These are phyloP conservation scores for Backusella mclennaniae DNA, from an alignment of 192 early-diverging fungal genomes.

Conservation along the genomic window DNA sequence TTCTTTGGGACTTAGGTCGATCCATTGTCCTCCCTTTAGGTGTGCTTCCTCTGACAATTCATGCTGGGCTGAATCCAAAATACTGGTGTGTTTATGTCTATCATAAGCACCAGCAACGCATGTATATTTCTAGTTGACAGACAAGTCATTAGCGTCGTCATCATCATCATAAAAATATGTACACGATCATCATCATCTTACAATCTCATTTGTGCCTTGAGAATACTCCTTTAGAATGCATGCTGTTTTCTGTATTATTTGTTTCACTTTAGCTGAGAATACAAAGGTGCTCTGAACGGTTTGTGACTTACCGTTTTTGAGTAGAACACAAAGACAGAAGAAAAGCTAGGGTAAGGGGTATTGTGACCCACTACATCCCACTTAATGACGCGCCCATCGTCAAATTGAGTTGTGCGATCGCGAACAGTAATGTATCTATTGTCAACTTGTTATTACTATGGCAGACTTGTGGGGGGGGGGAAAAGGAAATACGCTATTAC, in stretches of 20 bases:
- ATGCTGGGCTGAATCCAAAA: slow-evolving; percentile 46
- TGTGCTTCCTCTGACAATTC: slow-evolving; percentile 61
- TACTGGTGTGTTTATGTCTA: slow-evolving; percentile 46
- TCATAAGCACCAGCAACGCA: slow-evolving; percentile 58
- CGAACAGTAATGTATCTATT: slow-evolving; percentile 40
- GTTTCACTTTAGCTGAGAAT: neutral
- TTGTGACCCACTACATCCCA: slow-evolving; percentile 57
- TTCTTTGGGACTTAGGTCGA: slow-evolving; percentile 40
- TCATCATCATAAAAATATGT: neutral
- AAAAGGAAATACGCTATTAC: slow-evolving; percentile 17
- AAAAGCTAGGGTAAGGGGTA: slow-evolving; percentile 44
- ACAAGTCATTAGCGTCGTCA: too few species aligned
- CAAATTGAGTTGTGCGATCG: slow-evolving; percentile 38
- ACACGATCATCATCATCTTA: slow-evolving; percentile 17
- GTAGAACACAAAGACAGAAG: slow-evolving; percentile 48
- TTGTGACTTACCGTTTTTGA: slow-evolving; percentile 41
- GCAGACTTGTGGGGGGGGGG: neutral
- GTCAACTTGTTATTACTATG: neutral
- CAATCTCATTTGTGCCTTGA: slow-evolving; percentile 58
- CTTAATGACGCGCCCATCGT: slow-evolving; percentile 47
- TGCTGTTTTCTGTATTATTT: slow-evolving; percentile 49
- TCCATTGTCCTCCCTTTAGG: slow-evolving; percentile 49
- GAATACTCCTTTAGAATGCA: slow-evolving; percentile 53
- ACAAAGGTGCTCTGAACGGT: neutral
- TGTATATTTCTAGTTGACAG: slow-evolving; percentile 45